phyloP scores from a whole-genome alignment of 1,139 yeast genomes.

The Dujonia santamariae region DNA sequence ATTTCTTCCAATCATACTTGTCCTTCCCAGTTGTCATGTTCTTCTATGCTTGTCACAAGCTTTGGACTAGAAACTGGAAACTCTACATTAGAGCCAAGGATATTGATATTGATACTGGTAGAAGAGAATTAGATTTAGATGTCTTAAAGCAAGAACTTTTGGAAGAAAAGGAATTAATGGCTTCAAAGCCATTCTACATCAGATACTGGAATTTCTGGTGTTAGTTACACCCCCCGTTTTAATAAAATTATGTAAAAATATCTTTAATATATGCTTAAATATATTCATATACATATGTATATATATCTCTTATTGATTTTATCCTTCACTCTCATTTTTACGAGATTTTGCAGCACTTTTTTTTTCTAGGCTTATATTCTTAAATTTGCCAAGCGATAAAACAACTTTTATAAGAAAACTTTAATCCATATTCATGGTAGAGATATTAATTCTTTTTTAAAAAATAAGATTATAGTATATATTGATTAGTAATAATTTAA shows the following conservation, averaged over 20 bases:
- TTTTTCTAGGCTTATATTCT: too few relatives aligned
- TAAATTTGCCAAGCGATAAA: too few relatives aligned
- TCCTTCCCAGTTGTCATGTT: slow-evolving; percentile 59
- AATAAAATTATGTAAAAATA: too few relatives aligned
- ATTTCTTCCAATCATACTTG: slow-evolving; percentile 60
- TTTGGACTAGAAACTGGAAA: slow-evolving; percentile 54
- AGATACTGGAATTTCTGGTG: slow-evolving; percentile 59
- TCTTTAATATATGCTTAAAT: background rate
- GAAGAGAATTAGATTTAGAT: slow-evolving; percentile 66
- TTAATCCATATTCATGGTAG: too few relatives aligned
- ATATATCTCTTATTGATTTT: too few relatives aligned
- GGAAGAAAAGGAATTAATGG: slow-evolving; percentile 53
- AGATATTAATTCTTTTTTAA: too few relatives aligned
- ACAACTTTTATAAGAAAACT: too few relatives aligned
- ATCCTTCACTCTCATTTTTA: too few relatives aligned
- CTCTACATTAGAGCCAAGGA: slow-evolving; percentile 45
- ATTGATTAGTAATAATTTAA: too few relatives aligned
- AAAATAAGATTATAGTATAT: too few relatives aligned
- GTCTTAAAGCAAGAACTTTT: slow-evolving; percentile 62
- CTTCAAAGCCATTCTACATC: slow-evolving; percentile 49
- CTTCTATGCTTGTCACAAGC: slow-evolving; percentile 56
- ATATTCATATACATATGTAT: background rate
- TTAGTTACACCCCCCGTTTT: slow-evolving; percentile 22
- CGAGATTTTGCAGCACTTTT: too few relatives aligned
- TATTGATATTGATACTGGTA: slow-evolving; percentile 67